Evolutionary conservation across 495 filamentous ascomycete genomes (phyloP).

Genomic region (Talaromyces borbonicus): DNA sequence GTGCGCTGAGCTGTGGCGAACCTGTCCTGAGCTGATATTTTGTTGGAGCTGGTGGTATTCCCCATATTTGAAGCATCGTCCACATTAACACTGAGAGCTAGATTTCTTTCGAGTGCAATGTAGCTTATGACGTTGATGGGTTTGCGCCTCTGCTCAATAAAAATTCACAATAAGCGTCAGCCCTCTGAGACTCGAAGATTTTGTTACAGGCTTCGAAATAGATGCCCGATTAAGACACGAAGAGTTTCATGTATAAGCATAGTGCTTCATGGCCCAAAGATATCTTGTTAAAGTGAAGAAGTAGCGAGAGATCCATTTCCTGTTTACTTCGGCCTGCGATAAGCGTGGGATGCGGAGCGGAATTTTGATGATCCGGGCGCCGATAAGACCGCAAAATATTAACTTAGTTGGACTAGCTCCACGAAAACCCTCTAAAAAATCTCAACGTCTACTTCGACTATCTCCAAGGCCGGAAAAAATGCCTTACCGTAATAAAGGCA

Average conservation of each 20-base stretch:
- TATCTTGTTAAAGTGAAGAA: not conserved
- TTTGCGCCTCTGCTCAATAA: no score
- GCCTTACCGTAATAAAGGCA: conserved; percentile 28
- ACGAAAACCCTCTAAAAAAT: not conserved
- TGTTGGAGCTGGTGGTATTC: conserved; percentile 53
- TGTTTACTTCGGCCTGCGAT: conserved; percentile 8
- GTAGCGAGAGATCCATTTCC: not conserved
- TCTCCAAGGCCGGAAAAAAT: conserved; percentile 13
- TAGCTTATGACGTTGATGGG: conserved; percentile 5
- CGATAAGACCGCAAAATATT: conserved; percentile 4
- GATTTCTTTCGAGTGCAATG: conserved; percentile 10
- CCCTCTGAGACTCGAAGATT: no score
- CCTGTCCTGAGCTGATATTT: conserved; percentile 66
- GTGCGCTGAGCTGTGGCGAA: conserved; percentile 14
- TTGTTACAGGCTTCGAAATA: no score
- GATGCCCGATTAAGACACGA: no score
- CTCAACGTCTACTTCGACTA: not conserved
- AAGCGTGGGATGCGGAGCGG: conserved; percentile 3
- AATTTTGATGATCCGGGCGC: not conserved
- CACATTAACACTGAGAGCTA: no score
- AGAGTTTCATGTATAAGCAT: no score
- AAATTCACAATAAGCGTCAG: no score
- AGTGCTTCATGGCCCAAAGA: no score
- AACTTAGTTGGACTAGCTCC: not conserved
- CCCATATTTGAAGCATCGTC: conserved; percentile 47